Evolutionary conservation across 768 basidiomycete species (phyloP).

Genomic region (Leccinum rimulosum): DNA sequence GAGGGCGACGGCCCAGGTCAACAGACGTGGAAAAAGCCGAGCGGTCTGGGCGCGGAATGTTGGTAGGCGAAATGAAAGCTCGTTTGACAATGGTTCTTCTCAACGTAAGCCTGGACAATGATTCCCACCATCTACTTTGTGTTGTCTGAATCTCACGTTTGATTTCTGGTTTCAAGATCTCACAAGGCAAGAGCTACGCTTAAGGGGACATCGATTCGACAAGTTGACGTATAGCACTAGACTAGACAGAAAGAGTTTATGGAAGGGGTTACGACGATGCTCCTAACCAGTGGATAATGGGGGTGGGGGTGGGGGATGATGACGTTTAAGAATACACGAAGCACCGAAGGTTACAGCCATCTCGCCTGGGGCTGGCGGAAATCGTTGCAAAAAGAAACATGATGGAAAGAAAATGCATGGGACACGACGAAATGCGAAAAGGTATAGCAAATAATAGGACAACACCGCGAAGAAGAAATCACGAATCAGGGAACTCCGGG

Average conservation of each 20-base stretch:
- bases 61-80: conserved; percentile 1
- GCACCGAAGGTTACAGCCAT: conserved; percentile 41
- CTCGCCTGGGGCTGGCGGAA: not conserved
- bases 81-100: not conserved
- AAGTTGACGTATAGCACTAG: not conserved
- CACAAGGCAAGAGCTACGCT: not conserved
- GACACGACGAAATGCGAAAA: not conserved
- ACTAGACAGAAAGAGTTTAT: conserved; percentile 4
- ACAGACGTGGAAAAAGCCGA: conserved; percentile 32
- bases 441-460: conserved; percentile 9
- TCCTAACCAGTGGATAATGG: conserved; percentile 48
- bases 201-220: not conserved
- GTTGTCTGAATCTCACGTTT: not conserved
- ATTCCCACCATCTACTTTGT: not conserved
- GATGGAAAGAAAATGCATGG: conserved; percentile 2
- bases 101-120: no score
- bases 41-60: conserved; percentile 22
- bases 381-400: conserved; percentile 8
- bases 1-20: conserved; percentile 22
- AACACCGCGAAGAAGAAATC: conserved; percentile 11
- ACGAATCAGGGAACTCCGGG: conserved; percentile 44
- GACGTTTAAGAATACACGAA: conserved; percentile 35
- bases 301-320: conserved; percentile 21
- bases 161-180: no score
- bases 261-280: conserved; percentile 51